Conservation (phyloP, 345 rosid species). For the Populus tremula region DNA sequence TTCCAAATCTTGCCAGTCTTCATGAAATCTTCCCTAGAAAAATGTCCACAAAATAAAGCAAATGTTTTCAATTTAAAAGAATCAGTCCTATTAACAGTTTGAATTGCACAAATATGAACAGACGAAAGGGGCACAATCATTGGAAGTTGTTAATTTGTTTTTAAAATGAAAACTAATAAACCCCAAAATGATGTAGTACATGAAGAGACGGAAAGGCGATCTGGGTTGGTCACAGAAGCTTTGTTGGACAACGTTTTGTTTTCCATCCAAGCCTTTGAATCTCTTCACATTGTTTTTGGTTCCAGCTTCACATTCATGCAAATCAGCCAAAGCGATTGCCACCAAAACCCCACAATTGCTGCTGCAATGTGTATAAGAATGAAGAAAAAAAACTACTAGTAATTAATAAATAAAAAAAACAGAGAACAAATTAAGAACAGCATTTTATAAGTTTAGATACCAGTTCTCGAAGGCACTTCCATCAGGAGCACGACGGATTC, state of each 20-base stretch:
- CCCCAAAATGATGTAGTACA: conserved; percentile 34
- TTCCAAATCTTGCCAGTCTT: conserved; percentile 15
- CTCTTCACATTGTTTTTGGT: conserved; percentile 48
- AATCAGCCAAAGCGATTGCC: conserved; percentile 64
- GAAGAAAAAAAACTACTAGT: background rate
- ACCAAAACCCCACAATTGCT: conserved; percentile 49
- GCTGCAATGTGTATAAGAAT: conserved; percentile 30
- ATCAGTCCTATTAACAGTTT: background rate
- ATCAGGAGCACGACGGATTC: conserved; percentile 65
- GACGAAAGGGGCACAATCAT: too few relatives aligned
- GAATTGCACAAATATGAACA: too few relatives aligned
- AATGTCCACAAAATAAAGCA: background rate
- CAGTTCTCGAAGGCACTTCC: conserved; percentile 81
- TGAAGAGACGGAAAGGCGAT: conserved; percentile 67
- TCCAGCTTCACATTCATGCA: conserved; percentile 61
- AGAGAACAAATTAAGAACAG: background rate
- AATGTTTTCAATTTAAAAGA: background rate
- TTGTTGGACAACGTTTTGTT: conserved; percentile 23
- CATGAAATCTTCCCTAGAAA: conserved; percentile 50
- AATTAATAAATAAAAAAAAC: background rate
- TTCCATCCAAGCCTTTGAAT: conserved; percentile 49
- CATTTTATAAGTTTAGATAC: conserved; percentile 16
- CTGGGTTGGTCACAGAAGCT: conserved; percentile 49
- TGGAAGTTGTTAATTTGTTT: too few relatives aligned
- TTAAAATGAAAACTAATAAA: background rate